Evolutionary conservation across 768 basidiomycete species (phyloP).

Genomic region (Suillus subalutaceus): DNA sequence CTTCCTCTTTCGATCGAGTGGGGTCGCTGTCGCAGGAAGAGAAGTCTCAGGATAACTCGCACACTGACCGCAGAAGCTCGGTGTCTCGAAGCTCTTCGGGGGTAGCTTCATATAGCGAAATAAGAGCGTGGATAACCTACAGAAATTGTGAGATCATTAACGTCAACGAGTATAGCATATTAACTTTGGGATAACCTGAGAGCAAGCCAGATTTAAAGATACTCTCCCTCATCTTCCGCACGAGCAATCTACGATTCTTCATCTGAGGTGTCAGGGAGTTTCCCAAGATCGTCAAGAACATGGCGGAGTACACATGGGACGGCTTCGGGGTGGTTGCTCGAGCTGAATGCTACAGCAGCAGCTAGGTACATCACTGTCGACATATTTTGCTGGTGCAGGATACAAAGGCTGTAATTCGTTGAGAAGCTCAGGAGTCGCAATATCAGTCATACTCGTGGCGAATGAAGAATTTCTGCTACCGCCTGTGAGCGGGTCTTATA

Average conservation of each 20-base stretch:
- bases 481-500: neutral
- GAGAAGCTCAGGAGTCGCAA: conserved; percentile 48
- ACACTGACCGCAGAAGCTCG: conserved; percentile 46
- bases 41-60: neutral
- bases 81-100: conserved; percentile 56
- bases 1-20: conserved; percentile 43
- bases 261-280: conserved; percentile 24
- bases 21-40: conserved; percentile 36
- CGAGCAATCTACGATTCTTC: conserved; percentile 45
- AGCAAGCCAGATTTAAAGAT: conserved; percentile 63
- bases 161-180: neutral
- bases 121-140: conserved; percentile 41
- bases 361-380: conserved; percentile 56
- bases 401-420: conserved; percentile 47
- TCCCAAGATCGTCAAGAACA: conserved; percentile 47
- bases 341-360: conserved; percentile 54
- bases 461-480: neutral
- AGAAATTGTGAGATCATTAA: neutral
- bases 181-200: conserved; percentile 60
- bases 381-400: conserved; percentile 33
- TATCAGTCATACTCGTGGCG: conserved; percentile 22
- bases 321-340: conserved; percentile 60
- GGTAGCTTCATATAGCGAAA: conserved; percentile 51
- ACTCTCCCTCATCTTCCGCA: conserved; percentile 59
- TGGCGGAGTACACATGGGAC: conserved; percentile 57